A percentile compares a stretch with the other conserved stretches of the same genome.
Evolutionary conservation across 1,139 yeast species (phyloP).

Genomic region (Casaregolazyma lundiana): DNA sequence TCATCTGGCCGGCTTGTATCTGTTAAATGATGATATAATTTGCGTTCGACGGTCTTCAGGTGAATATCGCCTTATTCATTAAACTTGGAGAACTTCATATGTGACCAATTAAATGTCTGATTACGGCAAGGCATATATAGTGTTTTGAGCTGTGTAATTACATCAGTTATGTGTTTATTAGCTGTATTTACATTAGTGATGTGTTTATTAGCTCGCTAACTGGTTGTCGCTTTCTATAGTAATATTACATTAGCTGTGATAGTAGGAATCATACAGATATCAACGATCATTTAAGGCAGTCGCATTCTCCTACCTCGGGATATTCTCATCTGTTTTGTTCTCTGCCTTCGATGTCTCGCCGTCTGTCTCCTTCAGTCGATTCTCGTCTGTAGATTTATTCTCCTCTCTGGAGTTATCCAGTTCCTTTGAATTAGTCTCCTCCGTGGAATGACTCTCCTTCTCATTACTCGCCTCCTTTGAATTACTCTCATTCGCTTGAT

Average conservation of each 20-base stretch:
- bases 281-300: no score
- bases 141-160: background rate
- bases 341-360: background rate
- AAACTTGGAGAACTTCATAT: constrained; percentile 17
- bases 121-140: background rate
- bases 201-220: background rate
- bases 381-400: background rate
- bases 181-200: background rate
- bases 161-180: background rate
- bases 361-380: background rate
- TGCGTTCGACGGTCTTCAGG: constrained; percentile 49
- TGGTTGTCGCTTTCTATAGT: no score
- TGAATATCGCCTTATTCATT: constrained; percentile 31
- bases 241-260: no score
- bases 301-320: no score
- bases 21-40: constrained; percentile 44
- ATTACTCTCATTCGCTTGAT: background rate
- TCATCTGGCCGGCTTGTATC: background rate
- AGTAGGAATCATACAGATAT: no score
- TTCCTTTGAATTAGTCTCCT: background rate
- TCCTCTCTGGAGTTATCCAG: background rate
- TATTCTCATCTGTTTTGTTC: background rate
- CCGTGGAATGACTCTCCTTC: no score
- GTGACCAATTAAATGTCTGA: constrained; percentile 9
- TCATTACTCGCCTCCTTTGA: background rate